Evolutionary conservation across 805 yeast genomes (phyloP), one percentile per base, ranked within the genome.

Genomic region (Yamadazyma laniorum): DNA sequence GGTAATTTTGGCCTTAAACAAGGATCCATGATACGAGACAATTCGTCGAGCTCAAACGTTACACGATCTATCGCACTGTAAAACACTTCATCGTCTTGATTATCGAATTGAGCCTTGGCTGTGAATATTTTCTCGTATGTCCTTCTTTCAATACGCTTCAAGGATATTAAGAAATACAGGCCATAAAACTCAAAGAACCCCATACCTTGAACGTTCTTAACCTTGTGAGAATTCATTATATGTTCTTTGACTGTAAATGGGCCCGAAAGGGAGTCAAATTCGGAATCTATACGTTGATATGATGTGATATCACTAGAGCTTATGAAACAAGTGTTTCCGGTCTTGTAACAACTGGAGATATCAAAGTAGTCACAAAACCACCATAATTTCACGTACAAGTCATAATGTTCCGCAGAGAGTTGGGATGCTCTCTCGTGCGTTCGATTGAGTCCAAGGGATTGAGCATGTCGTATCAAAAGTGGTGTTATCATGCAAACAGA

Each of bases 401-500:
- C 44, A 8, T 37, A 36, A 21, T 54, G 59, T 3, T 32, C 46
- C 1, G 27, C 31, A 15, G 35, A 18, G 32, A 37, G 14, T n/a
- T 18, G 14, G 8, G 16, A n/a, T 5, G 33, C 18, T 9, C 11
- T 23, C 9, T 17, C 22, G 11, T 23, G 5, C 15, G 43, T 29
- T 6, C 57, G 44, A 37, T 62, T 59, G 13, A 63, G 41, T 0
- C 65, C 66, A 36, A 61, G 37, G 13, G 56, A 63, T 32, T 57
- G 59, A 4, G 66, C 67, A 35, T 49, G 52, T 12, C 63, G 39
- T 4, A 62, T 49, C 18, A 60, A 52, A 14, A 60, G 51, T 2
- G 59, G 42, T 1, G 51, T 38, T 13, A 66, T 41, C 15, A 54
- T 48, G 39, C 55, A 54, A 35, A 54, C 53, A 15, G 63, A 47